Conservation (phyloP, 2,329 filamentous ascomycete genomes). For the Phyllosticta citriasiana region DNA sequence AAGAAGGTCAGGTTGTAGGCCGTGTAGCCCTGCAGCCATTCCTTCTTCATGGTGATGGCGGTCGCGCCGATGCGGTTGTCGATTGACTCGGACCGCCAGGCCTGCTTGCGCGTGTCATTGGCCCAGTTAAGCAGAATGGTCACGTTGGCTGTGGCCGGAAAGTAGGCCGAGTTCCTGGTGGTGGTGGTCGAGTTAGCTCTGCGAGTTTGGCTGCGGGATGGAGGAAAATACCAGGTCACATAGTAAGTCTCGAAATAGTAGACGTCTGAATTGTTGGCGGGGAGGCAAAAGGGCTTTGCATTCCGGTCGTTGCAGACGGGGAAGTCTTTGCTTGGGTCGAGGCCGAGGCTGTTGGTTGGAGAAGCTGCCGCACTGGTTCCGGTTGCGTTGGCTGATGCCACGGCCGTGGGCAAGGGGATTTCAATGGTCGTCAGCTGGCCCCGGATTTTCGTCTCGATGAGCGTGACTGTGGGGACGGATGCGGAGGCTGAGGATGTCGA, state of each 20-base stretch:
- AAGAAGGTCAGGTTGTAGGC: constrained; percentile 30
- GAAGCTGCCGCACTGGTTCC: not conserved
- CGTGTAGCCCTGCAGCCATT: constrained; percentile 30
- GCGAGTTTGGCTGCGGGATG: constrained; percentile 10
- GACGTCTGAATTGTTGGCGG: constrained; percentile 23
- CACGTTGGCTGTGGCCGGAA: constrained; percentile 18
- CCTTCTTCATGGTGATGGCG: constrained; percentile 28
- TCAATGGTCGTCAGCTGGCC: constrained; percentile 15
- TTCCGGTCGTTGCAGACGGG: constrained; percentile 21
- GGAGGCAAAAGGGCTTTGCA: constrained; percentile 26
- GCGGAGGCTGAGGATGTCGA: constrained; percentile 11
- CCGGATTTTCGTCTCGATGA: constrained; percentile 16
- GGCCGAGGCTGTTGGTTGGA: not conserved
- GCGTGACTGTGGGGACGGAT: constrained; percentile 12
- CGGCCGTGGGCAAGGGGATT: constrained; percentile 13
- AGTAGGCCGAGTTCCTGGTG: constrained; percentile 14
- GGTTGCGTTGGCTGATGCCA: not conserved
- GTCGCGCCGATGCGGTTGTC: constrained; percentile 31
- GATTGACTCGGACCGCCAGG: constrained; percentile 27
- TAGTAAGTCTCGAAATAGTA: constrained; percentile 30
- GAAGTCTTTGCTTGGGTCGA: constrained; percentile 18
- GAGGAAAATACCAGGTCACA: constrained; percentile 10
- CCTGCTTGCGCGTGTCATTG: constrained; percentile 23
- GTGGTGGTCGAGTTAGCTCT: not conserved
- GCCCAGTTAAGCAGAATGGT: constrained; percentile 24